Conservation (phyloP, 2,329 filamentous ascomycete genomes). For the Exophiala xenobiotica region DNA sequence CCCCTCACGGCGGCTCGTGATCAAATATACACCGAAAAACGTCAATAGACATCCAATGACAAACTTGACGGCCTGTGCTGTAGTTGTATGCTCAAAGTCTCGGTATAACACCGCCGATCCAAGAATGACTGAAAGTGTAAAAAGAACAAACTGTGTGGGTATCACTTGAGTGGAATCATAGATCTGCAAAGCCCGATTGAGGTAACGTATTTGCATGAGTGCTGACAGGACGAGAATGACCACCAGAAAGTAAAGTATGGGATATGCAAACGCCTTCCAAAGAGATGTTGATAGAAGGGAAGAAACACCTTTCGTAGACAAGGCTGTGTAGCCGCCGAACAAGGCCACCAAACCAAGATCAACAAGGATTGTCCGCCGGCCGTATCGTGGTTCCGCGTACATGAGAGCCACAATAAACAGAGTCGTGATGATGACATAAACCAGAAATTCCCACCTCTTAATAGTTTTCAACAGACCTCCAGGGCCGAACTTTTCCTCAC, state of each 20-base stretch:
- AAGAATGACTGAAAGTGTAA: slow-evolving; percentile 91
- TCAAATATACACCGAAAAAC: slow-evolving; percentile 95
- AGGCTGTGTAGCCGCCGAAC: slow-evolving; percentile 94
- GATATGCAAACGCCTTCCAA: slow-evolving; percentile 84
- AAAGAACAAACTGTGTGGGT: slow-evolving; percentile 94
- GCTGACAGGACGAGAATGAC: slow-evolving; percentile 78
- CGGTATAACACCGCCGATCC: slow-evolving; percentile 91
- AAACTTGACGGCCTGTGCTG: slow-evolving; percentile 76
- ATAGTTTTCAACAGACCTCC: slow-evolving; percentile 89
- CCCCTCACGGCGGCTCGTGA: slow-evolving; percentile 76
- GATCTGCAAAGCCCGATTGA: slow-evolving; percentile 84
- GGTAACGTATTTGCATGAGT: slow-evolving; percentile 94
- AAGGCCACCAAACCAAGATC: slow-evolving; percentile 90
- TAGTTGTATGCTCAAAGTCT: slow-evolving; percentile 83
- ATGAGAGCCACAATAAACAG: slow-evolving; percentile 73
- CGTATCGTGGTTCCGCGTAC: slow-evolving; percentile 79
- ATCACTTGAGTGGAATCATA: slow-evolving; percentile 99
- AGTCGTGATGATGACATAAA: slow-evolving; percentile 78
- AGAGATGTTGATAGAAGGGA: slow-evolving; percentile 91
- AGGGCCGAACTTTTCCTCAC: slow-evolving; percentile 87
- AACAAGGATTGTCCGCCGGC: slow-evolving; percentile 82
- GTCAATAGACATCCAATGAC: slow-evolving; percentile 86
- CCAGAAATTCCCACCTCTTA: slow-evolving; percentile 81
- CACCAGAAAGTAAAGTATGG: slow-evolving; percentile 84
- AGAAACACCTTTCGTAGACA: slow-evolving; percentile 94